Evolutionary conservation across 768 basidiomycete genomes (phyloP).

Genomic region (Leccinum fibrillosum): DNA sequence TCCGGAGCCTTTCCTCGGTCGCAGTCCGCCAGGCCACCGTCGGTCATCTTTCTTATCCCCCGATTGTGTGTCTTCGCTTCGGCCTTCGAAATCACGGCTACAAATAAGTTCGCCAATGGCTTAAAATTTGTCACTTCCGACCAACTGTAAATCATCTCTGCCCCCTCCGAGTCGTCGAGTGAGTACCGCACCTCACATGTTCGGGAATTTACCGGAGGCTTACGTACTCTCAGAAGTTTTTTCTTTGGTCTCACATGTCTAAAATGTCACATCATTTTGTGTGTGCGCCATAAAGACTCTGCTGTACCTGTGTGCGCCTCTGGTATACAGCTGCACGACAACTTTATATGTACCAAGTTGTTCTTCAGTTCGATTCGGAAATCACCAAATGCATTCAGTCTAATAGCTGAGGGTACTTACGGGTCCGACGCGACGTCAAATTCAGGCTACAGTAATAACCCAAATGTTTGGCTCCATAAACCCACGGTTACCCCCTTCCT

Average conservation of each 20-base stretch:
- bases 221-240: slow-evolving; percentile 11
- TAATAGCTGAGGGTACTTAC: no score
- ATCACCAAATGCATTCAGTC: slow-evolving; percentile 9
- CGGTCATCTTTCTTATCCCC: slow-evolving; percentile 9
- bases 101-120: slow-evolving; percentile 1
- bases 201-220: slow-evolving; percentile 2
- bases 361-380: background rate
- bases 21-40: background rate
- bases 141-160: background rate
- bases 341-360: slow-evolving; percentile 2
- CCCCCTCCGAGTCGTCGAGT: background rate
- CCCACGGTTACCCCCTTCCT: background rate
- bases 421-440: slow-evolving; percentile 7
- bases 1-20: slow-evolving; percentile 4
- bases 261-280: background rate
- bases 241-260: background rate
- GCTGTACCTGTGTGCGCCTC: background rate
- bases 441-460: background rate
- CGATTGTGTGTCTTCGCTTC: background rate
- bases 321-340: background rate
- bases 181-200: background rate
- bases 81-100: background rate
- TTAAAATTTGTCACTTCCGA: background rate
- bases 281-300: background rate
- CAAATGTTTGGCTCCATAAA: background rate